Evolutionary conservation across 2,329 filamentous ascomycete genomes (phyloP), one percentile per base, ranked within the genome.

Genomic region (Graphilbum ipis-grandicollis): DNA sequence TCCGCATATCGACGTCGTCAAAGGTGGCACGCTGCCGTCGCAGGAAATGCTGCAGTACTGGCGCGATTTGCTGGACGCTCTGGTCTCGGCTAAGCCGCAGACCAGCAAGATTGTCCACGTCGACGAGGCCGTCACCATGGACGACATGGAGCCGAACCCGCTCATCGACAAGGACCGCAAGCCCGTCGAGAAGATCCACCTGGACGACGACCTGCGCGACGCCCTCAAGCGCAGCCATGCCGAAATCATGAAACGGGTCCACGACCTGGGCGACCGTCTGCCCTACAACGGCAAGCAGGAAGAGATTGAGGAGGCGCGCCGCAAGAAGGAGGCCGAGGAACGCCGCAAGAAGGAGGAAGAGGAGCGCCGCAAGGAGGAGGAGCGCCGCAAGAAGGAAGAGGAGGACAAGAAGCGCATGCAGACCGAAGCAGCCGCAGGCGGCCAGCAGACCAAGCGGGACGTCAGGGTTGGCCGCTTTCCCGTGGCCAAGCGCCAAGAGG

Each of bases 31-130:
- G n/a, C 34, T 21, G 2, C 42, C 44, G 28, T 47, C 37, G 23
- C 22, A 19, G 17, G 40, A 38, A 21, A 44, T 47, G 42, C 42
- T 37, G 32, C 33, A 33, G n/a, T 46, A 37, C 29, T 46, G 43
- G 43, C 21, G 32, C 15, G 37, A 39, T 2, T 37, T 46, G 4
- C 30, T 41, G 5, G 21, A 34, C 12, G 43, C 39, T 13, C 21
- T 46, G 28, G 29, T 43, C 15, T 25, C 36, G 4, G 30, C 33
- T 9, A 21, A 35, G 12, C 43, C 45, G 9, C 9, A 36, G 6
- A 39, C 36, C 8, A 22, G 14, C 21, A 15, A 39, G 29, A 37
- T 22, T 12, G 39, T 42, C 23, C n/a, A 28, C 12, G 5, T 44
- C 26, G 3, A 17, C 13, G 40, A 39, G 4, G 7, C 2, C 15